Base-by-base conservation (phyloP, 768 basidiomycete species). In the Guyanaporus albipodus region DNA sequence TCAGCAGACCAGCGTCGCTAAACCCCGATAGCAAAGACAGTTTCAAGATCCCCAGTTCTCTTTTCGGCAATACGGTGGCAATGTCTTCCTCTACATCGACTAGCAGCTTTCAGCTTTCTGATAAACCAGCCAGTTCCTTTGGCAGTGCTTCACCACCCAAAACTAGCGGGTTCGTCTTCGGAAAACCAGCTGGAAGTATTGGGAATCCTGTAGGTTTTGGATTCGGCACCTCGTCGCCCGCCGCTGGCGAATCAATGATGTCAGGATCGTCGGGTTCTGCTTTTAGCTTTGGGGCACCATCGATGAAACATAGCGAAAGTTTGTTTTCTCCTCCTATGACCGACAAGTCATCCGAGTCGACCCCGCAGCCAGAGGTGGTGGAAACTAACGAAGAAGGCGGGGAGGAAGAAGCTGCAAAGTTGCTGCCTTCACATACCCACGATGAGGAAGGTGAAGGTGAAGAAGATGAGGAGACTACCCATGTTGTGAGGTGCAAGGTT, bases 391-490 rank as follows among this genome's bases (percentile, higher is more conserved):
- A 59, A 23, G 63, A 63, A 31, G 53, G 56, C 43, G 63, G 65
- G 8, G 65, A 67, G 11, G 69, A 68, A 2, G 69, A 67, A 15
- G 26, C 27, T 3, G 31, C 40, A 11, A 67, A 61, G 22, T 10
- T 58, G 4, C 22, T 63, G 2, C 55, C 62, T 17, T 55, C 49
- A 9, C 54, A 48, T n/a, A 64, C 67, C 44, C 79, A 84, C 51
- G 86, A 87, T 53, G 71, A 71, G 43, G 86, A 87, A 49, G 87
- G 89, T 10, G 83, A 83, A 56, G 89, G 89, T 23, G 89, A 91
- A 67, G 85, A 91, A 60, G 75, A 83, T 32, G 89, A 91, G 58
- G 80, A 80, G 49, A 89, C 85, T 4, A 67, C 68, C 23, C 73
- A 85, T 61, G 66, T 70, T 36, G 70, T 79, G 38, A 79, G 73